Conservation (phyloP, 1,284 basidiomycete species). For the Singerocomus inundabilis region DNA sequence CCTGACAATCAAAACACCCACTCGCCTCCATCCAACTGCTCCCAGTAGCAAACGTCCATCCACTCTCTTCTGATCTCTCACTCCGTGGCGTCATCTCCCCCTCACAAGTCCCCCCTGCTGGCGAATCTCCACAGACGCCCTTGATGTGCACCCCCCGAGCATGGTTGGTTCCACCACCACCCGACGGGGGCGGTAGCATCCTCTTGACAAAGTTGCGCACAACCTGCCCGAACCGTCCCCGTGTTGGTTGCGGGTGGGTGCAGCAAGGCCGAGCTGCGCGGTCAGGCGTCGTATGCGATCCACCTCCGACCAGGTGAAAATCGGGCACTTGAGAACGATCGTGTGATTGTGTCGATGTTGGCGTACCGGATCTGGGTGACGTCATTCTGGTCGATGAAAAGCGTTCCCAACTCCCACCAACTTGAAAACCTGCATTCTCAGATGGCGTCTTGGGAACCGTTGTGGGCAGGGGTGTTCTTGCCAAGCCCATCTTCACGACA, state of each 20-base stretch:
- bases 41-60: constrained; percentile 23
- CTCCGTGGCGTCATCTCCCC: constrained; percentile 18
- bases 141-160: neutral
- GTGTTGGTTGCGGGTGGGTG: neutral
- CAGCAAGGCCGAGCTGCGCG: constrained; percentile 1
- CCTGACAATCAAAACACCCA: constrained; percentile 4
- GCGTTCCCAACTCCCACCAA: neutral
- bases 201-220: constrained; percentile 26
- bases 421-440: neutral
- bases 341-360: constrained; percentile 4
- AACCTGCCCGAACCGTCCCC: constrained; percentile 23
- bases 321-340: constrained; percentile 1
- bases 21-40: constrained; percentile 6
- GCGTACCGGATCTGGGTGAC: constrained; percentile 1
- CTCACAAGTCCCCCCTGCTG: neutral
- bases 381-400: neutral
- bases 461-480: constrained; percentile 5
- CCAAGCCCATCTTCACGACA: constrained; percentile 25
- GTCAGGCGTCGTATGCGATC: neutral
- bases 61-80: constrained; percentile 16
- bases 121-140: neutral
- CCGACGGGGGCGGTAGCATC: constrained; percentile 19
- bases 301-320: neutral
- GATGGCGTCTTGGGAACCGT: constrained; percentile 10
- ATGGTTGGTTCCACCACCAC: neutral